phyloP scores from a whole-genome alignment of 495 filamentous ascomycete genomes.

The Neurospora sp. region DNA sequence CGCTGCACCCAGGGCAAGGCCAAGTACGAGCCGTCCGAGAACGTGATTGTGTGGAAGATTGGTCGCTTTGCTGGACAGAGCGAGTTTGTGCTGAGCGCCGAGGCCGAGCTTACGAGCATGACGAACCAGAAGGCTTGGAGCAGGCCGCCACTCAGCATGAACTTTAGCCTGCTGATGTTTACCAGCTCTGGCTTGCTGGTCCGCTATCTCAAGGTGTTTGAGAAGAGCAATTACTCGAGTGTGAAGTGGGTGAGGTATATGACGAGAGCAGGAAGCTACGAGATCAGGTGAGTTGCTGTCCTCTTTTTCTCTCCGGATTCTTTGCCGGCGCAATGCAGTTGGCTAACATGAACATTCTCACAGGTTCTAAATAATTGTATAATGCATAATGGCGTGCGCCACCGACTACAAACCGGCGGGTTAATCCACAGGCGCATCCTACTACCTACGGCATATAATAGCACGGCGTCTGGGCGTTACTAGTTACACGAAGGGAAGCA shows the following conservation, averaged over 20 bases:
- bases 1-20: slow-evolving; percentile 91
- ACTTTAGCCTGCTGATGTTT: slow-evolving; percentile 94
- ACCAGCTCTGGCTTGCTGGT: slow-evolving; percentile 88
- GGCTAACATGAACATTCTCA: background rate
- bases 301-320: background rate
- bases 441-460: slow-evolving; percentile 4
- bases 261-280: slow-evolving; percentile 84
- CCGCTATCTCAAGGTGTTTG: slow-evolving; percentile 96
- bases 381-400: background rate
- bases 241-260: slow-evolving; percentile 99
- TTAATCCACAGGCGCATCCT: background rate
- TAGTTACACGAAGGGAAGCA: background rate
- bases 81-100: slow-evolving; percentile 89
- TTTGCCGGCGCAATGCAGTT: background rate
- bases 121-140: slow-evolving; percentile 98
- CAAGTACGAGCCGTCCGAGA: slow-evolving; percentile 96
- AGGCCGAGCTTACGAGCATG: slow-evolving; percentile 90
- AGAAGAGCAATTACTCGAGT: slow-evolving; percentile 96
- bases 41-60: slow-evolving; percentile 99
- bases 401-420: background rate
- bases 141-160: slow-evolving; percentile 82
- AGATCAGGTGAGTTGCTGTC: slow-evolving; percentile 49
- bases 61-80: slow-evolving; percentile 89
- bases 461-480: slow-evolving; percentile 9
- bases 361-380: slow-evolving; percentile 11